phyloP scores from a whole-genome alignment of 2,329 filamentous ascomycete genomes.

The Botrytis byssoidea region DNA sequence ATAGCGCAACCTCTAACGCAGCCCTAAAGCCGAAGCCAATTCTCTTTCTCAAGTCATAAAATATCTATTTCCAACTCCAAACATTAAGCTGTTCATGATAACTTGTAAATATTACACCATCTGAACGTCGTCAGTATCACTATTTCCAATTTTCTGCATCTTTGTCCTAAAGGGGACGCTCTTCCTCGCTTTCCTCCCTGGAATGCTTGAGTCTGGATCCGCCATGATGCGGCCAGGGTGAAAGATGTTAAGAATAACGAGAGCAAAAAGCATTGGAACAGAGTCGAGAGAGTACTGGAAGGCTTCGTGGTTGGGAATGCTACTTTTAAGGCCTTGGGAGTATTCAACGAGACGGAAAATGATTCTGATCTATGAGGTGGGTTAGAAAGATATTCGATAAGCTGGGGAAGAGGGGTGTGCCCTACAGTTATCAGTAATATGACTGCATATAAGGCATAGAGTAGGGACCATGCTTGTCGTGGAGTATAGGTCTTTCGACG shows the following conservation, averaged over 20 bases:
- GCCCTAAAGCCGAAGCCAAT: not conserved
- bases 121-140: not conserved
- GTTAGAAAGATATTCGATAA: not conserved
- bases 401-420: not conserved
- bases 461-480: not conserved
- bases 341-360: conserved; percentile 60
- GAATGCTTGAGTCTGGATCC: not conserved
- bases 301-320: conserved; percentile 48
- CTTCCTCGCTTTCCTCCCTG: not conserved
- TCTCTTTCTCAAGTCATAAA: not conserved
- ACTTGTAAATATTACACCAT: not conserved
- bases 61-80: not conserved
- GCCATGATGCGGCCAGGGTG: not conserved
- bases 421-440: not conserved
- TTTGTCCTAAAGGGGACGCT: not conserved
- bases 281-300: conserved; percentile 55
- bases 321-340: conserved; percentile 46
- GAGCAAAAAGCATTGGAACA: conserved; percentile 48
- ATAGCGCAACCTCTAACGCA: not conserved
- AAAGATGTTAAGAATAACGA: not conserved
- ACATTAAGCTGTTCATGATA: fast-evolving
- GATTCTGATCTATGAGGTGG: conserved; percentile 49
- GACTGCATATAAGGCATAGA: not conserved
- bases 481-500: not conserved
- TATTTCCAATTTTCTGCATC: not conserved